Conservation (phyloP, 805 yeast genomes). For the Sugiyamaella americana region DNA sequence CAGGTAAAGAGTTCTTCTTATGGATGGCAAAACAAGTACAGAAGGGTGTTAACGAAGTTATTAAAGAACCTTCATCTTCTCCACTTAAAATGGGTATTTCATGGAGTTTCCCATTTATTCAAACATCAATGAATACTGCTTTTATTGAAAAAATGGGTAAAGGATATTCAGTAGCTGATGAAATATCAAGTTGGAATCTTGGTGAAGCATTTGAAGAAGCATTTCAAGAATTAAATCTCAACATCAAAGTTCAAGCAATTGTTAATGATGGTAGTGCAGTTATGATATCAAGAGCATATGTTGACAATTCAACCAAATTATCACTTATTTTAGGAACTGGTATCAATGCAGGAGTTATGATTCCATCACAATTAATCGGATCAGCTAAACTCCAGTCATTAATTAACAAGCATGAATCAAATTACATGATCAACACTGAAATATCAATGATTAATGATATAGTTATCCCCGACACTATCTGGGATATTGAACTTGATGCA, state of each 20-base stretch:
- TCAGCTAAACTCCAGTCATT: conserved; percentile 45
- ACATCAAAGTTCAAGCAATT: conserved; percentile 64
- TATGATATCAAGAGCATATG: conserved; percentile 63
- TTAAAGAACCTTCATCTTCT: neutral
- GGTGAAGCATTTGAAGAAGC: conserved; percentile 62
- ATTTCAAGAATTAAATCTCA: conserved; percentile 44
- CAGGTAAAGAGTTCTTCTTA: conserved; percentile 28
- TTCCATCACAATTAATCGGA: conserved; percentile 61
- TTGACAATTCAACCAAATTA: conserved; percentile 51
- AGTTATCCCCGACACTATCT: conserved; percentile 69
- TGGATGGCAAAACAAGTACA: conserved; percentile 29
- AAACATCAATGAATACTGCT: conserved; percentile 22
- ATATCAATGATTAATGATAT: conserved; percentile 88
- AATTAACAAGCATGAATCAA: neutral
- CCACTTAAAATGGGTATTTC: conserved; percentile 27
- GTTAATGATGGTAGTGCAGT: conserved; percentile 92
- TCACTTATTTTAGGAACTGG: conserved; percentile 93
- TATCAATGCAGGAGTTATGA: conserved; percentile 66
- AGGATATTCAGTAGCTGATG: conserved; percentile 76
- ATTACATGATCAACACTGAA: conserved; percentile 69
- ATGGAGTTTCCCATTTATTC: conserved; percentile 32
- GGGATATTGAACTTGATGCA: conserved; percentile 62
- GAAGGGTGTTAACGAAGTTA: conserved; percentile 6
- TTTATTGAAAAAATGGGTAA: conserved; percentile 39
- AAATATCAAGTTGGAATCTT: conserved; percentile 64